Conservation (phyloP, 352 stramenopile genomes). For the Globisporangium mamillatum region DNA sequence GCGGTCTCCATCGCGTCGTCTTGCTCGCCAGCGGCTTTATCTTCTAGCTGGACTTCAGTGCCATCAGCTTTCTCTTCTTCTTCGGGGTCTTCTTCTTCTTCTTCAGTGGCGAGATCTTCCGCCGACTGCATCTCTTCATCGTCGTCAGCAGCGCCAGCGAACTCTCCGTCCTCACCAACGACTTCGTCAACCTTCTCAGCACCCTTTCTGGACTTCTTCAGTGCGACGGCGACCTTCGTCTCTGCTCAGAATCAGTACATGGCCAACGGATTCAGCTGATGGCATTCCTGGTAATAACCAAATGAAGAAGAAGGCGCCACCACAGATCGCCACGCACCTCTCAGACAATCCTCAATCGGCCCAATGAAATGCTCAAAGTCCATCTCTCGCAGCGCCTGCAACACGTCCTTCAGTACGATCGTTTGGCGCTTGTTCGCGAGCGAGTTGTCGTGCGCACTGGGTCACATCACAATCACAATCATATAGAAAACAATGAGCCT, state of each 20-base stretch:
- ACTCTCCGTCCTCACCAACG: slow-evolving; percentile 23
- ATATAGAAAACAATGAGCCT: not conserved
- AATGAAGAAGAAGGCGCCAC: not conserved
- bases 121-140: slow-evolving; percentile 43
- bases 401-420: slow-evolving; percentile 72
- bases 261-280: not conserved
- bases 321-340: slow-evolving; percentile 29
- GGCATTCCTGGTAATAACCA: not conserved
- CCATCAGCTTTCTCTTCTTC: not conserved
- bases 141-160: slow-evolving; percentile 14
- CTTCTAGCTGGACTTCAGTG: not conserved
- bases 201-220: slow-evolving; percentile 36
- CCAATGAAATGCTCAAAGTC: slow-evolving; percentile 79
- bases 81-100: slow-evolving; percentile 4
- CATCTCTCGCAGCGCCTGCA: slow-evolving; percentile 63
- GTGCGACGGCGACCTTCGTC: slow-evolving; percentile 35
- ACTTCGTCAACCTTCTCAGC: slow-evolving; percentile 8
- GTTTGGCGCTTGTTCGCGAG: slow-evolving; percentile 73
- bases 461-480: not conserved
- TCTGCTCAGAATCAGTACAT: slow-evolving; percentile 26
- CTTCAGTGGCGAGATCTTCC: slow-evolving; percentile 20
- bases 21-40: not conserved
- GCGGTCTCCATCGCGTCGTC: slow-evolving; percentile 7
- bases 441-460: slow-evolving; percentile 64
- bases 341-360: slow-evolving; percentile 66